phyloP scores from a whole-genome alignment of 1,284 basidiomycete species.

The Lentinula novae-zelandiae region DNA sequence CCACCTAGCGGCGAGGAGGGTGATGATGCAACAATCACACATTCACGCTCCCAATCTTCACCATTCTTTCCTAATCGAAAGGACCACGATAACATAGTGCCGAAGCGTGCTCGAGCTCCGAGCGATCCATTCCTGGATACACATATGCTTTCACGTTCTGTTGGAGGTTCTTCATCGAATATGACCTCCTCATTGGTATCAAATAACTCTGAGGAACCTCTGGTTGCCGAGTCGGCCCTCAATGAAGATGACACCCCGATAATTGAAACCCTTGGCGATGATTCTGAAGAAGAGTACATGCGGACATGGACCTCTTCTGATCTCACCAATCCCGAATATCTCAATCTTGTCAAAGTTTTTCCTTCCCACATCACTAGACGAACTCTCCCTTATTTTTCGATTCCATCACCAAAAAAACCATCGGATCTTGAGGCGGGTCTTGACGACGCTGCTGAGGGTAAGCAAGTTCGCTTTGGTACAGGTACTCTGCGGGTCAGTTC shows the following conservation, averaged over 20 bases:
- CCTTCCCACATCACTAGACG: slow-evolving; percentile 64
- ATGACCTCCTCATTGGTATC: slow-evolving; percentile 20
- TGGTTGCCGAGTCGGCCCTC: slow-evolving; percentile 27
- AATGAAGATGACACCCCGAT: neutral
- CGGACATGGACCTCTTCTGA: slow-evolving; percentile 71
- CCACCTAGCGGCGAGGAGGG: slow-evolving; percentile 31
- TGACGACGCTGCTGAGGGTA: slow-evolving; percentile 45
- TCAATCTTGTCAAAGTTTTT: slow-evolving; percentile 60
- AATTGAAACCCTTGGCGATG: slow-evolving; percentile 27
- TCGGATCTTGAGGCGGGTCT: slow-evolving; percentile 64
- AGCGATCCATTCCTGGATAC: slow-evolving; percentile 79
- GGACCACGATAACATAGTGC: slow-evolving; percentile 37
- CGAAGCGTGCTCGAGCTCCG: slow-evolving; percentile 65
- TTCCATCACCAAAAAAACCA: slow-evolving; percentile 22
- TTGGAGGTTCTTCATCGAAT: slow-evolving; percentile 46
- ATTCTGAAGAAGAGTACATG: slow-evolving; percentile 49
- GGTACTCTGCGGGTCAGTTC: slow-evolving; percentile 67
- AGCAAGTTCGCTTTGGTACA: slow-evolving; percentile 63
- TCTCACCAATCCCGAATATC: slow-evolving; percentile 61
- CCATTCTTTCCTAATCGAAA: slow-evolving; percentile 41
- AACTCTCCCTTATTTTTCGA: slow-evolving; percentile 61
- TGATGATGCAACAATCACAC: slow-evolving; percentile 35
- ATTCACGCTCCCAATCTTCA: slow-evolving; percentile 54
- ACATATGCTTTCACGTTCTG: slow-evolving; percentile 49
- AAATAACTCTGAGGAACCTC: slow-evolving; percentile 10